These are phyloP conservation scores for Calonectria ilicicola DNA, from an alignment of 2,329 filamentous ascomycete species.

Conservation along the genomic window DNA sequence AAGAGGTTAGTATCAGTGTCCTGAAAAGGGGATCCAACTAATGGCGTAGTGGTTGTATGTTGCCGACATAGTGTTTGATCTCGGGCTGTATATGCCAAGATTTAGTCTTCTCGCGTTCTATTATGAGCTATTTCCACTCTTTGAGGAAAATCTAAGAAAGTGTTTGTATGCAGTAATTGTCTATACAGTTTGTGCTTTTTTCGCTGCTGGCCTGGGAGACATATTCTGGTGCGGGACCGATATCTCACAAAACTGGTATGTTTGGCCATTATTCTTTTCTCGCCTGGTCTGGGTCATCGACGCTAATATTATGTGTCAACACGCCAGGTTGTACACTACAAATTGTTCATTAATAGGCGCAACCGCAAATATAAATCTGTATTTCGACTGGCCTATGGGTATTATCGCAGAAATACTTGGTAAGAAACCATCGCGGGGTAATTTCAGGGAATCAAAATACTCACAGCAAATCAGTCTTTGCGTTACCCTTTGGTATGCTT, in stretches of 20 bases:
- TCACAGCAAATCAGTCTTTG: too few species aligned
- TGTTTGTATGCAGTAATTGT: background rate
- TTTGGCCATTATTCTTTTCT: rapidly evolving
- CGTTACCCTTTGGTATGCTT: background rate
- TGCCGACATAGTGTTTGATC: background rate
- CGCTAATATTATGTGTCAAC: background rate
- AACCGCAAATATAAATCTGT: background rate
- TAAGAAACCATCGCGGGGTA: too few species aligned
- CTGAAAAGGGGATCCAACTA: background rate
- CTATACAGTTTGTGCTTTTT: background rate
- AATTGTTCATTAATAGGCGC: background rate
- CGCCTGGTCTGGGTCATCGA: background rate
- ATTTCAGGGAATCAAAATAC: too few species aligned
- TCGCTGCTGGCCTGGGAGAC: background rate
- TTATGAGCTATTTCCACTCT: background rate
- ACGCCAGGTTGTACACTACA: background rate
- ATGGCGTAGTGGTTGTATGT: background rate
- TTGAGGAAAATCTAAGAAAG: background rate
- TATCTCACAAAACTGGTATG: background rate
- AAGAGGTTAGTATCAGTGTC: background rate
- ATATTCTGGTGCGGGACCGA: background rate
- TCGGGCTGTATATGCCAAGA: background rate
- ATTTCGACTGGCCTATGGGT: background rate
- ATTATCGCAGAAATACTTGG: background rate
- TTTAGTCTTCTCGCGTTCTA: background rate